Base-by-base conservation (phyloP, 148 eudicot genomes). In the Bassia scoparia region DNA sequence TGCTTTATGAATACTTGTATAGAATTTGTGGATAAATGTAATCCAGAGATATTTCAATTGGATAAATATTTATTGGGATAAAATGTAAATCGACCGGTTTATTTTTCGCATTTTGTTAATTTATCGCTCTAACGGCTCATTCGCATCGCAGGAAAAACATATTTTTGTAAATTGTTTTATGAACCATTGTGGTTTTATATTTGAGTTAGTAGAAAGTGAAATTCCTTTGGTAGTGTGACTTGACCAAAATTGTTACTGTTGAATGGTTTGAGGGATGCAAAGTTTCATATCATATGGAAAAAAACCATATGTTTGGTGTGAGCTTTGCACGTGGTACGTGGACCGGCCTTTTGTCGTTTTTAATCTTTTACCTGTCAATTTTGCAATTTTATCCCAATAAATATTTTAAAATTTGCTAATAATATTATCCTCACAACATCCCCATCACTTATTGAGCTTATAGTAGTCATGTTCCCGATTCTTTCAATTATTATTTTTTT, bases 241-340 rank as follows among this genome's bases (percentile, higher is more conserved):
- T 26, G 58, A 48, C 48, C 48, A 21, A 41, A 60, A 61, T 49
- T 71, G 44, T 31, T 53, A 64, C 55, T 77, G 71, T 34, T 33
- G 64, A 8, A 41, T 48, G 5, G 27, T 35, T 75, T 55, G 43
- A 61, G 71, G 69, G 60, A 74, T 61, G 74, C 62, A n/a, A 69
- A 67, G 59, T 56, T 80, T 64, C 61, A 69, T 74, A 65, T 30
- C 21, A 56, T 52, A 20, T 16, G 53, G 5, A 17, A 52, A 52
- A 5, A 52, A 67, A 54, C 30, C n/a, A 68, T 76, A 34, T 70
- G 79, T 69, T 71, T 31, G 60, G 78, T 70, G 30, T 61, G 78
- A 66, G 68, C 72, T 78, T 61, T 76, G 96, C 93, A 90, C 93
- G 96, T 90, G 91, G 86, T 84, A 79, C 81, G 78, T 82, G 91